Evolutionary conservation across 2,329 filamentous ascomycete species (phyloP), one percentile per base, ranked within the genome.

Genomic region (Pseudogymnoascus sp.): DNA sequence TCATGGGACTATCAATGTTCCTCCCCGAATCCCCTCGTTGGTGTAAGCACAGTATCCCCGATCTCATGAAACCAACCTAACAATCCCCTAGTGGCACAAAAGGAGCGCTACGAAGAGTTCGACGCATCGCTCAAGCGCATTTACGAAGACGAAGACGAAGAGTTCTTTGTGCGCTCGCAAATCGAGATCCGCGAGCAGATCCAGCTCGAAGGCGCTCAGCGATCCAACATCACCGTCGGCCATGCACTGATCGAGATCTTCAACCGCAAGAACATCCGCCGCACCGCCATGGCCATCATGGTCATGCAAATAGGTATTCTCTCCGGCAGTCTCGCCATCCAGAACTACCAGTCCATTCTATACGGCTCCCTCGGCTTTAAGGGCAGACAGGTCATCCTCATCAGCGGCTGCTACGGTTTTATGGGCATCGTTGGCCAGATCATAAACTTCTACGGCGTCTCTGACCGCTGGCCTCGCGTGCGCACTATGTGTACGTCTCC

Each of bases 281-380:
- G 73, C 12, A 68, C 69, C 1, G 62, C 70, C 0, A 63, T 72
- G 1, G 72, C 67, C 31, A 70, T 69, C 50, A 66, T 75, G 62
- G 71, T 72, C 8, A 68, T 73, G 60, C 69, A 70, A 23, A 71
- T 75, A 66, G 70, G 67, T 37, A 71, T 73, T 62, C 68, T 75
- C 10, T 70, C 68, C 6, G 72, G 71, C 11, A 69, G 69, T 12
- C 65, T 66, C 16, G 66, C 72, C 16, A 72, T 75, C 21, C 73
- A 75, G 60, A 74, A 73, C 64, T 75, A 70, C 63, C 73, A 75
- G 50, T 68, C 64, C 2, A 65, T 75, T n/a, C 66, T 74, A 37
- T 75, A 76, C 56, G 75, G 76, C 64, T 74, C 77, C 21, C 74
- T 82, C 61, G 78, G 77, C 66, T 78, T 80, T 21, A 77, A 79